phyloP scores from a whole-genome alignment of 2,329 filamentous ascomycete species.

The Colletotrichum sp. region DNA sequence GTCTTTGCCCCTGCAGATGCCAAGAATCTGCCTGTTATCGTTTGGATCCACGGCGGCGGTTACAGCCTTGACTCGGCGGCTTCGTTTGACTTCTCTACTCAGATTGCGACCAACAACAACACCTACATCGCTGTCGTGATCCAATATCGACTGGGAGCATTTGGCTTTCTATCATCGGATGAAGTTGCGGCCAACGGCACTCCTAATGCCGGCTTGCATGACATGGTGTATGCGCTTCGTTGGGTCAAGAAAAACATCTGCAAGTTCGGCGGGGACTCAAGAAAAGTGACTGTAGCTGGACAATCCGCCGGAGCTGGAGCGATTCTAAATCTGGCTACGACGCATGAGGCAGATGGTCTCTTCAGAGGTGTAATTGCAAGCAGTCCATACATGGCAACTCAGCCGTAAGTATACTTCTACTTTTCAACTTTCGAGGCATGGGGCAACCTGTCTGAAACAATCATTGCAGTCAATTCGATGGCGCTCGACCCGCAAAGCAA shows the following conservation, averaged over 20 bases:
- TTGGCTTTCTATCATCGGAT: constrained; percentile 18
- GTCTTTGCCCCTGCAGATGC: constrained; percentile 29
- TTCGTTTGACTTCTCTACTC: not conserved
- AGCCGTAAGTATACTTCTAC: not conserved
- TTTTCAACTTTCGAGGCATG: not conserved
- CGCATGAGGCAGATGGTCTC: not conserved
- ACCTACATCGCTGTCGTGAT: not conserved
- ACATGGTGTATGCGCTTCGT: constrained; percentile 2
- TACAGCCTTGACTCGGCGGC: constrained; percentile 8
- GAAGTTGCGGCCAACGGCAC: constrained; percentile 12
- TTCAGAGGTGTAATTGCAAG: not conserved
- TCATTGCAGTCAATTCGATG: not conserved
- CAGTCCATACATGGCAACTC: constrained; percentile 4
- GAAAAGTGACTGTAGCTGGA: not conserved
- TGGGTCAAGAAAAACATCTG: constrained; percentile 23
- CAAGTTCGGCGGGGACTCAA: constrained; percentile 21
- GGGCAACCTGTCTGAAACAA: not conserved
- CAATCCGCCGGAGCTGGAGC: constrained; percentile 4
- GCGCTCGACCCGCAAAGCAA: not conserved
- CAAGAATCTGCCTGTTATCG: constrained; percentile 6
- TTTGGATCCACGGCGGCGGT: constrained; percentile 23
- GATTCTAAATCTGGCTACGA: not conserved
- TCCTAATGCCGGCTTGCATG: constrained; percentile 22
- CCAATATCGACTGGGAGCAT: constrained; percentile 15
- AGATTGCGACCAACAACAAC: constrained; percentile 3